Evolutionary conservation across 2,329 filamentous ascomycete genomes (phyloP).

Genomic region (Oidium heveae): DNA sequence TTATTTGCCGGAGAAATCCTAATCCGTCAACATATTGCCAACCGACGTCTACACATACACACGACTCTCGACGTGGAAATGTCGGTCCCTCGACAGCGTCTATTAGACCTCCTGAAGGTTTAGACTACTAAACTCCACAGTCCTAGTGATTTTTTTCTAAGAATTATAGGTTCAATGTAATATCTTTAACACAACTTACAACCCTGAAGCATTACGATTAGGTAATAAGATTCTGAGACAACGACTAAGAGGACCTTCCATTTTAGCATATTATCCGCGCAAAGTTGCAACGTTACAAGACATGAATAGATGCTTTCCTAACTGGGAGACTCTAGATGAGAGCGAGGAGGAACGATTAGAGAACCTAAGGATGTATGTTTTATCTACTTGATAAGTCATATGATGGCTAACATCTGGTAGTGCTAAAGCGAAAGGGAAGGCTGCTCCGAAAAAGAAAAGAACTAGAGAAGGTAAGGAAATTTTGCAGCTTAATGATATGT

Average conservation of each 20-base stretch:
- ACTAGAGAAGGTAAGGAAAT: slow-evolving; percentile 18
- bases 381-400: not conserved
- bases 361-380: slow-evolving; percentile 35
- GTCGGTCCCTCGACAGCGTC: slow-evolving; percentile 33
- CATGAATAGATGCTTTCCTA: slow-evolving; percentile 32
- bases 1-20: too few species aligned
- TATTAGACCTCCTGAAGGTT: slow-evolving; percentile 61
- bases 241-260: slow-evolving; percentile 55
- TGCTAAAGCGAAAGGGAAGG: slow-evolving; percentile 60
- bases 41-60: too few species aligned
- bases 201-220: slow-evolving; percentile 55
- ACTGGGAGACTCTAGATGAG: slow-evolving; percentile 31
- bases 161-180: slow-evolving; percentile 55
- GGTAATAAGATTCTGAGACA: slow-evolving; percentile 87
- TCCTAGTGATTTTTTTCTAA: not conserved
- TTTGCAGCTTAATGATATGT: not conserved
- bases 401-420: slow-evolving; percentile 19
- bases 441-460: slow-evolving; percentile 71
- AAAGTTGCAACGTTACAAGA: slow-evolving; percentile 38
- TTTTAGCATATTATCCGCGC: slow-evolving; percentile 75
- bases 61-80: slow-evolving; percentile 14
- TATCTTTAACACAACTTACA: slow-evolving; percentile 78
- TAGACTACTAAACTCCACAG: not conserved
- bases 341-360: slow-evolving; percentile 58
- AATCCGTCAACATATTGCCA: too few species aligned